Evolutionary conservation across 179 eudicot species (phyloP).

Genomic region (Silene noctiflora): DNA sequence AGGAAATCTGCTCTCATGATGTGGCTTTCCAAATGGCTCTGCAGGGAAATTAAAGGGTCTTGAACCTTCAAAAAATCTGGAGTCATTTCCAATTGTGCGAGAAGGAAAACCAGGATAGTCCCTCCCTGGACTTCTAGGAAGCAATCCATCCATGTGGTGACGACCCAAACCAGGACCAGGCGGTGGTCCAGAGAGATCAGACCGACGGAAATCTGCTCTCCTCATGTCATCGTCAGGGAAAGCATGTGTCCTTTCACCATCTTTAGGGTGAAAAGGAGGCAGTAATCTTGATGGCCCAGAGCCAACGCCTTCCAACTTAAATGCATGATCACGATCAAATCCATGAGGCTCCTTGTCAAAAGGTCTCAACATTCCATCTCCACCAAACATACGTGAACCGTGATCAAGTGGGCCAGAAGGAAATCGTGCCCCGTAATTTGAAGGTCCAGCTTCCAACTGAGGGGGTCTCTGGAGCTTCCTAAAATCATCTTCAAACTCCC

Average conservation of each 20-base stretch:
- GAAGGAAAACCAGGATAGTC: conserved; percentile 51
- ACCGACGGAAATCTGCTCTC: conserved; percentile 1
- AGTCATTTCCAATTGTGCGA: conserved; percentile 46
- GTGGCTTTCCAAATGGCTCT: conserved; percentile 42
- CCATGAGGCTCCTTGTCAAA: conserved; percentile 48
- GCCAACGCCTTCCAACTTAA: background rate
- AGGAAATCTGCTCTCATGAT: conserved; percentile 54
- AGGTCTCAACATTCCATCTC: conserved; percentile 40
- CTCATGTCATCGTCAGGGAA: conserved; percentile 1
- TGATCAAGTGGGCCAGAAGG: conserved; percentile 40
- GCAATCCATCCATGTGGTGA: conserved; percentile 50
- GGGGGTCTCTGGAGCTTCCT: conserved; percentile 51
- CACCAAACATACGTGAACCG: conserved; percentile 5
- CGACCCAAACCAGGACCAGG: conserved; percentile 49
- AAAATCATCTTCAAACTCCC: conserved; percentile 43
- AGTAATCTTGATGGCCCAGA: background rate
- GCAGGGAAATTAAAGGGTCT: conserved; percentile 38
- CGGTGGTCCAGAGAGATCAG: conserved; percentile 3
- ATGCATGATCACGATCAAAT: conserved; percentile 27
- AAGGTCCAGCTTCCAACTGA: conserved; percentile 42
- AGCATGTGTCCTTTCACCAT: conserved; percentile 5
- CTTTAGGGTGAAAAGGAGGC: background rate
- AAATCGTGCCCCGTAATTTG: conserved; percentile 34
- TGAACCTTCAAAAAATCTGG: conserved; percentile 51
- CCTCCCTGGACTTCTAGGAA: conserved; percentile 67